Evolutionary conservation across 2,329 filamentous ascomycete species (phyloP), one percentile per base, ranked within the genome.

Genomic region (Hypomyces rosellus): DNA sequence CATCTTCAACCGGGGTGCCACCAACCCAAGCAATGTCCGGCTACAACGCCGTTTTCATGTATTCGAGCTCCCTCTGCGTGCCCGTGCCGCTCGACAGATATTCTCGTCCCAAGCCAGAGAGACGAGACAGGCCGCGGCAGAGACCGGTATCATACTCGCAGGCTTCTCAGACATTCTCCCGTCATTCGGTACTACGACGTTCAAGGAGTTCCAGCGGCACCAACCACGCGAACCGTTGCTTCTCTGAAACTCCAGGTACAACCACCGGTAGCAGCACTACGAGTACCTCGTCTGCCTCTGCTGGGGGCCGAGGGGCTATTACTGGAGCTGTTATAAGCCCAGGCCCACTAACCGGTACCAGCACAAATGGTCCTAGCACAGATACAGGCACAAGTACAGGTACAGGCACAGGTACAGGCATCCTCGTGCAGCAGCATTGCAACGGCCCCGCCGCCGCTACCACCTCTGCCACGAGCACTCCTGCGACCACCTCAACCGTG

Each of bases 11-110:
- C n/a, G 37, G n/a, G 16, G 43, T 8, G 13, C 9, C 25, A 44
- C 9, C 25, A 44, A 22, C 44, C 15, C 15, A 30, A 6, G 9
- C 43, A 14, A 38, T 40, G 45, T 7, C 36, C 36, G 20, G 46
- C 48, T 53, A 50, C 44, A 50, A 44, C 44, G 44, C 43, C 43
- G 15, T 48, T 44, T 51, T 45, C 44, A 30, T 50, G 16, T 53
- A 40, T 39, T 44, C 51, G 41, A 50, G 48, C 48, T 22, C 34
- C 16, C 25, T 53, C 7, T 34, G 30, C 48, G 38, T 49, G n/a
- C 51, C 50, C 12, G 16, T 53, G 39, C 51, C 51, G 34, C 41
- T 45, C 45, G 45, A 40, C 34, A 45, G 37, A 13, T 18, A 41
- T 8, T n/a, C 15, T 11, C 16, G 12, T 41, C 38, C 25, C 25